Evolutionary conservation across 1,284 basidiomycete species (phyloP).

Genomic region (Cutaneotrichosporon spelunceum): DNA sequence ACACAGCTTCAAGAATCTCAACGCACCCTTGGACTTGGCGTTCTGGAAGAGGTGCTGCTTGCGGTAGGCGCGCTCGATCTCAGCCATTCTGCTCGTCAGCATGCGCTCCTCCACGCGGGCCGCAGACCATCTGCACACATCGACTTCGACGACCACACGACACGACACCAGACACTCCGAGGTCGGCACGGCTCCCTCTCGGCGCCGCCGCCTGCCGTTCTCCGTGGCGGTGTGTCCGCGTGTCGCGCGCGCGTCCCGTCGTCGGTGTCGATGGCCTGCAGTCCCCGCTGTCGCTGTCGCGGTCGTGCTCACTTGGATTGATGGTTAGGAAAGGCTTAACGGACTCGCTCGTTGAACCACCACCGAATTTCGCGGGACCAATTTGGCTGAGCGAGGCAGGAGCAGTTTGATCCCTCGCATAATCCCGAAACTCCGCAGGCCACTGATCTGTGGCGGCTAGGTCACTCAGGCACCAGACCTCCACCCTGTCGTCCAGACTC

Average conservation of each 20-base stretch:
- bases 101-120: conserved; percentile 1
- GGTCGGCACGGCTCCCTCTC: not conserved
- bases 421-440: not conserved
- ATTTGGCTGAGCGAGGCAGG: not conserved
- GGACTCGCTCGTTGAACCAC: not conserved
- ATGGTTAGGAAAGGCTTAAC: conserved; percentile 1
- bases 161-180: not conserved
- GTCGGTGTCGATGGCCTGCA: not conserved
- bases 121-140: conserved; percentile 24
- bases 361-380: not conserved
- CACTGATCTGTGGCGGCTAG: not conserved
- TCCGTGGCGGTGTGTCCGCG: not conserved
- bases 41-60: conserved; percentile 99
- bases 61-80: conserved; percentile 60
- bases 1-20: not conserved
- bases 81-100: conserved; percentile 13
- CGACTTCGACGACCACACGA: conserved; percentile 31
- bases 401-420: not conserved
- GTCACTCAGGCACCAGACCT: not conserved
- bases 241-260: conserved; percentile 2
- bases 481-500: not conserved
- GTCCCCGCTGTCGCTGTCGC: not conserved
- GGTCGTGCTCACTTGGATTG: conserved; percentile 4
- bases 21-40: conserved; percentile 86
- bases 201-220: not conserved